These are phyloP conservation scores for Lyophyllum semitale DNA, from an alignment of 768 basidiomycete species.

Conservation along the genomic window DNA sequence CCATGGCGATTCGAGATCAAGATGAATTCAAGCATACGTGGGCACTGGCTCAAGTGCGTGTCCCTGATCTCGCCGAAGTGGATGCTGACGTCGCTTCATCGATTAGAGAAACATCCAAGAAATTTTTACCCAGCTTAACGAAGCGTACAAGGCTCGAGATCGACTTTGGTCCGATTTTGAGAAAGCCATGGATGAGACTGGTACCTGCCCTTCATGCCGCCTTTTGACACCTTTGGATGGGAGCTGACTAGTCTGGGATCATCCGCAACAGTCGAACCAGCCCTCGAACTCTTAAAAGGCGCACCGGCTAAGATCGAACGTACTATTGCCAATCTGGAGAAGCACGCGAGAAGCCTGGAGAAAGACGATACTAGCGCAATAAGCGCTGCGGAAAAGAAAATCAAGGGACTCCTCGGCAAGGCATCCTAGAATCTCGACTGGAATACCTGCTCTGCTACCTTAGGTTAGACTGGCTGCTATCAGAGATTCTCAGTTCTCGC, in stretches of 20 bases:
- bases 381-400: slow-evolving; percentile 25
- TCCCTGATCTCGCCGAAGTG: not conserved
- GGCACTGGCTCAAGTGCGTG: slow-evolving; percentile 44
- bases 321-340: slow-evolving; percentile 53
- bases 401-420: slow-evolving; percentile 32
- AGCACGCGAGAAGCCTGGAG: slow-evolving; percentile 46
- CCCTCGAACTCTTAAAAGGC: slow-evolving; percentile 40
- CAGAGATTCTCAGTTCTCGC: not conserved
- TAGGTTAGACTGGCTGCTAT: not conserved
- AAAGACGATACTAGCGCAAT: slow-evolving; percentile 29
- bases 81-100: slow-evolving; percentile 5
- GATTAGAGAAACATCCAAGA: slow-evolving; percentile 42
- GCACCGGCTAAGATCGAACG: slow-evolving; percentile 56
- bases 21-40: slow-evolving; percentile 41
- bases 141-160: slow-evolving; percentile 49
- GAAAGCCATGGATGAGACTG: slow-evolving; percentile 42
- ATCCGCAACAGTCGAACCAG: slow-evolving; percentile 41
- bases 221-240: slow-evolving; percentile 5
- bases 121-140: slow-evolving; percentile 46
- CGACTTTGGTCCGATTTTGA: slow-evolving; percentile 53
- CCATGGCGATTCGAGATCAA: slow-evolving; percentile 42
- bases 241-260: slow-evolving; percentile 7
- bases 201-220: slow-evolving; percentile 33
- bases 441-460: not conserved
- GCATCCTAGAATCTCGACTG: slow-evolving; percentile 7